Evolutionary conservation across 2,329 filamentous ascomycete genomes (phyloP), one percentile per base, ranked within the genome.

Genomic region (Ascochyta fabae): DNA sequence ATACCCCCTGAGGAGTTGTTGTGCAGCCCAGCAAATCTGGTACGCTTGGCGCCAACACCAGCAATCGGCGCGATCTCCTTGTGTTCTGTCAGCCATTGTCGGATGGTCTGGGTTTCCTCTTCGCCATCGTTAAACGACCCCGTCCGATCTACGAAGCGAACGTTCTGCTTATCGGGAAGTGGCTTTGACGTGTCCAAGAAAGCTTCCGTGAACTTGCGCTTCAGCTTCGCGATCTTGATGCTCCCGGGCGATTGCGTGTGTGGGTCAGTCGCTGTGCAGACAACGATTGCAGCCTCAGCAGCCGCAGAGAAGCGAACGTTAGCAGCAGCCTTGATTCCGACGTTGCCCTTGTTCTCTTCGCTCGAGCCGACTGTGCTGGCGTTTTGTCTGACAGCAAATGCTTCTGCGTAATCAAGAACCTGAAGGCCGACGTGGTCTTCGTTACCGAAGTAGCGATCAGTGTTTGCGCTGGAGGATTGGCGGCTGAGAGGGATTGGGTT

Each of bases 11-110:
- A 67, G 7, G 64, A 57, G 40, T 71, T 76, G 51, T 82, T 81
- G 26, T 75, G 75, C 3, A 83, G 69, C 15, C 81, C 81, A 40
- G 77, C 66, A 53, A 84, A 81, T 13, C 82, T 76, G 15, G 78
- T 77, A 12, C 83, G 77, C 51, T 76, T 78, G 4, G 75, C 77
- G n/a, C 72, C 72, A 33, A 80, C 68, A 26, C 76, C 75, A 41
- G 78, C 81, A 15, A 84, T 73, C 3, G 82, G 80, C 52, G 72
- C 71, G 3, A 81, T 68, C n/a, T 78, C 68, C 33, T 68, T 50
- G 59, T 83, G 76, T 33, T 77, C 69, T 7, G 65, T 58, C n/a
- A 84, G 60, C 75, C 80, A 82, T n/a, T 74, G 58, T 22, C 73
- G 72, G 31, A 79, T 64, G 22, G 65, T 61, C 10, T 69, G 58